Percentiles rank a stretch among this genome's conserved stretches.
phyloP scores from a whole-genome alignment of 805 yeast genomes.

The Zygosaccharomyces siamensis region DNA sequence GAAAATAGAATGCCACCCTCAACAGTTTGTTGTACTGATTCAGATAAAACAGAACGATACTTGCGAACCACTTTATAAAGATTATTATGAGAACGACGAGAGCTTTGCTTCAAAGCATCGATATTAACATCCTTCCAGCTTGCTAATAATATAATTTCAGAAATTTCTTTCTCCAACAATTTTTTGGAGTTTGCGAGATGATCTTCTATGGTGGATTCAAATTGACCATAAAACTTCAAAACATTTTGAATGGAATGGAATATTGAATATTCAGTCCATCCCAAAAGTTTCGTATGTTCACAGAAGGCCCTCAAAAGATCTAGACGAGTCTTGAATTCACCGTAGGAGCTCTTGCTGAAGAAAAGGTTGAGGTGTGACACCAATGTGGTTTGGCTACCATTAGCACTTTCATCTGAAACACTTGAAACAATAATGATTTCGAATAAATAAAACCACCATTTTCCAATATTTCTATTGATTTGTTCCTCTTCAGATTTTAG shows the following conservation, averaged over 20 bases:
- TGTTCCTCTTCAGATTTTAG: constrained; percentile 58
- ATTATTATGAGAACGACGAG: constrained; percentile 78
- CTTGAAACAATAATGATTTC: constrained; percentile 63
- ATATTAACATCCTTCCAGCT: constrained; percentile 97
- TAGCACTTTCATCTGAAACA: constrained; percentile 34
- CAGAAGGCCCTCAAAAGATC: constrained; percentile 59
- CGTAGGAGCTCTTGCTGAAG: constrained; percentile 68
- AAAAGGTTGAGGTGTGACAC: constrained; percentile 66
- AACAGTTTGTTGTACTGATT: constrained; percentile 49
- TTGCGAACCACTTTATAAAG: constrained; percentile 80
- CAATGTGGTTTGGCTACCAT: constrained; percentile 28
- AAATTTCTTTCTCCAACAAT: constrained; percentile 67
- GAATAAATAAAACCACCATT: constrained; percentile 90
- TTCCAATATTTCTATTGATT: constrained; percentile 50
- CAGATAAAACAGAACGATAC: constrained; percentile 59
- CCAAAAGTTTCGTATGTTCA: constrained; percentile 42
- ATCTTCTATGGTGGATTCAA: constrained; percentile 45
- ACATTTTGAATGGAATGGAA: constrained; percentile 35
- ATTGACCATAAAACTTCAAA: constrained; percentile 63
- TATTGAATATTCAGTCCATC: constrained; percentile 24
- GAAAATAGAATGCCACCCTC: constrained; percentile 46
- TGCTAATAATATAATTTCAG: constrained; percentile 81
- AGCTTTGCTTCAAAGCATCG: constrained; percentile 90
- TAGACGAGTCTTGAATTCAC: constrained; percentile 64
- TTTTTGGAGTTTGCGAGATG: constrained; percentile 45